Conservation (phyloP, 257 asterid genomes). For the Solanum sejunctum region DNA sequence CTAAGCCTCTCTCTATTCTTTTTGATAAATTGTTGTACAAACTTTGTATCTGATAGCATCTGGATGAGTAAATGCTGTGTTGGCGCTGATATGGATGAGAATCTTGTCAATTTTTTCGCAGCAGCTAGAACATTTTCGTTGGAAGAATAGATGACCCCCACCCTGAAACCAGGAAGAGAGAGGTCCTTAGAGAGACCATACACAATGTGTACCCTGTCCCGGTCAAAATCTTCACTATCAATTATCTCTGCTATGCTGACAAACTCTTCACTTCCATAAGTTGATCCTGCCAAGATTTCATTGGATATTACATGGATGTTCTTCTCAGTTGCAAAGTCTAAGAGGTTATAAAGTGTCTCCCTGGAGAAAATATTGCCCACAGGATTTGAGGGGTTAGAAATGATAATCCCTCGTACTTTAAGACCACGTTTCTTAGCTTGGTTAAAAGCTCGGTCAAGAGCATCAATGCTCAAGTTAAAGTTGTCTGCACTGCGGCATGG, state of each 20-base stretch:
- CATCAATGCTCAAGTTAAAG: constrained; percentile 33
- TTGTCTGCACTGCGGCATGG: constrained; percentile 65
- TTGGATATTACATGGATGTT: constrained; percentile 49
- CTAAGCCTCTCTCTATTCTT: constrained; percentile 29
- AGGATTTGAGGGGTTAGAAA: constrained; percentile 57
- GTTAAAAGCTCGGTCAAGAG: constrained; percentile 50
- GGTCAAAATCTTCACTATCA: constrained; percentile 28
- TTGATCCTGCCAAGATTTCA: constrained; percentile 37
- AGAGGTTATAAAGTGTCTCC: constrained; percentile 31
- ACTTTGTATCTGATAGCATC: constrained; percentile 37
- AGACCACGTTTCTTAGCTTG: constrained; percentile 62
- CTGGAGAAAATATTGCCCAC: constrained; percentile 37
- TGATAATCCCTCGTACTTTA: constrained; percentile 45
- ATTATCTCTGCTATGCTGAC: constrained; percentile 45
- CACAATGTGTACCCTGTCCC: constrained; percentile 39
- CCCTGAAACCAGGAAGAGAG: constrained; percentile 35
- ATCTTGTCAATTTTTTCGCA: constrained; percentile 38
- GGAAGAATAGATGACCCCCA: constrained; percentile 27
- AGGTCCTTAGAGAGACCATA: constrained; percentile 43
- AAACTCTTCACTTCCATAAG: constrained; percentile 31
- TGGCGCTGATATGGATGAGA: constrained; percentile 43
- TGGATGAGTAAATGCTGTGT: constrained; percentile 31
- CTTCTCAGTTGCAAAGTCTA: constrained; percentile 53
- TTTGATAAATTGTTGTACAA: constrained; percentile 16
- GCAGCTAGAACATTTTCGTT: constrained; percentile 34